phyloP scores from a whole-genome alignment of 148 eudicot species.

The Fagopyrum homotropicum region DNA sequence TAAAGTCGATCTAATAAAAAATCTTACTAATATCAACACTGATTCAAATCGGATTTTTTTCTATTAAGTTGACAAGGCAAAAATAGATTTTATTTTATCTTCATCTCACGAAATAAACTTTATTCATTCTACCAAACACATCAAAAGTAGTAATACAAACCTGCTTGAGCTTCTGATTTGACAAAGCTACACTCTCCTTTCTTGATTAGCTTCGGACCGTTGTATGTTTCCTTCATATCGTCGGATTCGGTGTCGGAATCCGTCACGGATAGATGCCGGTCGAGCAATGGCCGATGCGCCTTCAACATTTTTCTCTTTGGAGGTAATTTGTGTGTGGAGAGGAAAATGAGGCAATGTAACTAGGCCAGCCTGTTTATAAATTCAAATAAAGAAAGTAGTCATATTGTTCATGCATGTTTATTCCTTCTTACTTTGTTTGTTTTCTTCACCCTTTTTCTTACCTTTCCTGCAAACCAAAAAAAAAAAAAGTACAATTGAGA shows the following conservation, averaged over 20 bases:
- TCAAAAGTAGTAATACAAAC: neutral
- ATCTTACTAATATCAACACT: no score
- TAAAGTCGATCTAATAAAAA: no score
- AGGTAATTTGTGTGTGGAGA: neutral
- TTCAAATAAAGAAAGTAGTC: neutral
- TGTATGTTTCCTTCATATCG: neutral
- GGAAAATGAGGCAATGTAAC: neutral
- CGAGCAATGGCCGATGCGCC: neutral
- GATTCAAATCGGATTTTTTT: no score
- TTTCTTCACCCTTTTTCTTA: neutral
- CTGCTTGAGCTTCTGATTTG: neutral
- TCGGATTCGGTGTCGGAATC: conserved; percentile 13
- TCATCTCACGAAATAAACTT: no score
- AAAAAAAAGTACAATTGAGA: neutral
- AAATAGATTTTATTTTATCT: no score
- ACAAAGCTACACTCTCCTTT: neutral
- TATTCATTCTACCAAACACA: neutral
- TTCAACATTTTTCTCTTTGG: conserved; percentile 1
- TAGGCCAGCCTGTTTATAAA: neutral
- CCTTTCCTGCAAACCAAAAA: neutral
- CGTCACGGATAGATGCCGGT: neutral
- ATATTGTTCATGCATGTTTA: conserved; percentile 2
- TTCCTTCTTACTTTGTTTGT: neutral
- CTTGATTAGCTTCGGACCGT: neutral
- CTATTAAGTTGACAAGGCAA: no score